Base-by-base conservation (phyloP, 352 stramenopile species). In the Phytophthora meadii region DNA sequence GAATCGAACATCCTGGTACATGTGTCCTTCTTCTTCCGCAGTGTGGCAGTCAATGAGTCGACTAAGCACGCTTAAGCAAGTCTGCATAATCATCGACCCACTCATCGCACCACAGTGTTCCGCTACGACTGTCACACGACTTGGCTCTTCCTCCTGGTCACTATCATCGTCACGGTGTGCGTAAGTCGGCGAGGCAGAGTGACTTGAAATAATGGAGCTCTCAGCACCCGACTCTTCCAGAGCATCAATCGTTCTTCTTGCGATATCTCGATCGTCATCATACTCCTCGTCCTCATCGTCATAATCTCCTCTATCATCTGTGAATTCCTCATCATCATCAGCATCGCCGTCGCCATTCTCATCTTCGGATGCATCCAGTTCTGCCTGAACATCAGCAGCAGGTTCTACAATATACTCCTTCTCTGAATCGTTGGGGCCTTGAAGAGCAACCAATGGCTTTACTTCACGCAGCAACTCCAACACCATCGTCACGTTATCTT, bases 31-130 rank as follows among this genome's bases (percentile, higher is more conserved):
- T 47, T 93, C 84, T 58, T 92, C 82, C 4, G 85, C 77, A 15
- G 88, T 94, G 45, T 94, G 85, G 48, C 86, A 94, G 65, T 95
- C 86, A 30, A 95, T 87, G 9, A 95, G 74, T 19, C 87, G 79
- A 58, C 84, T 93, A 17, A 95, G 68, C 5, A 95, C 83, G 55
- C 87, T 91, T 53, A 95, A 72, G 41, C 88, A 95, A 5, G 88
- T 94, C 54, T 95, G 88, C 77, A 94, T 86, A 63, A 95, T 95
- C 86, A 94, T 94, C 5, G 84, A 92, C 9, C 81, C 74, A 58
- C 87, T 93, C 83, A 94, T 94, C 0, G 81, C 72, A 17, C 87
- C 87, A 27, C 75, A 90, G 64, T 93, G 84, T 52, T 94, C 87
- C 11, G 82, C 80, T 34, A 92, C 83, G 14, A 93, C 84, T 9